Conservation (phyloP, 306 rosid species). For the Medicago lupulina region DNA sequence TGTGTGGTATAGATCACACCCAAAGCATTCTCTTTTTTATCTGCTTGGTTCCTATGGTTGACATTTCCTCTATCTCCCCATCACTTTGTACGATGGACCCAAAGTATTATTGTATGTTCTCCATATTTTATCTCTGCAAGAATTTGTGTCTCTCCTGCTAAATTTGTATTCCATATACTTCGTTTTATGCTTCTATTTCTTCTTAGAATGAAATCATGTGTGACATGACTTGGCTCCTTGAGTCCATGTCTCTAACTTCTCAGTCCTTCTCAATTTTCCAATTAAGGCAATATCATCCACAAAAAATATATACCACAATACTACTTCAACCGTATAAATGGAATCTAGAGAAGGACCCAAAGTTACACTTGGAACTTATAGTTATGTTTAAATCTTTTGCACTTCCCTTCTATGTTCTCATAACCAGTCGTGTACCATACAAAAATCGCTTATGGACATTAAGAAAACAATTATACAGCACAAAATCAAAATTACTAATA, state of each 20-base stretch:
- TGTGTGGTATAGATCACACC: not conserved
- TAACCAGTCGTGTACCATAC: slow-evolving; percentile 2
- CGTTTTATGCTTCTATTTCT: not conserved
- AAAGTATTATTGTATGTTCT: not conserved
- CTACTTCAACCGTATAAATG: not conserved
- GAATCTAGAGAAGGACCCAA: not conserved
- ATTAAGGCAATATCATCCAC: not conserved
- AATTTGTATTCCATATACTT: not conserved
- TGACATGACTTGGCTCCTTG: not conserved
- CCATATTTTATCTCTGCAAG: slow-evolving; percentile 12
- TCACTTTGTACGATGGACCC: not conserved
- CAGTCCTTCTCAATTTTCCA: not conserved
- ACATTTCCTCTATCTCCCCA: not conserved
- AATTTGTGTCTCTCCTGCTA: not conserved
- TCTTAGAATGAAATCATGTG: slow-evolving; percentile 5
- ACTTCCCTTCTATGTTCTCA: not conserved
- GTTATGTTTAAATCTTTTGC: not conserved
- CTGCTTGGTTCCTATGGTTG: not conserved
- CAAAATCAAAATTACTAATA: slow-evolving; percentile 19
- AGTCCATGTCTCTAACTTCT: slow-evolving; percentile 13
- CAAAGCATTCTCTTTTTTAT: not conserved
- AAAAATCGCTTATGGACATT: slow-evolving; percentile 26
- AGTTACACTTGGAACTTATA: slow-evolving; percentile 8
- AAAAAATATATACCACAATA: not conserved
- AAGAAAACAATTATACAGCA: slow-evolving; percentile 29